Evolutionary conservation across 2,329 filamentous ascomycete genomes (phyloP).

Genomic region (Colletotrichum sp.): DNA sequence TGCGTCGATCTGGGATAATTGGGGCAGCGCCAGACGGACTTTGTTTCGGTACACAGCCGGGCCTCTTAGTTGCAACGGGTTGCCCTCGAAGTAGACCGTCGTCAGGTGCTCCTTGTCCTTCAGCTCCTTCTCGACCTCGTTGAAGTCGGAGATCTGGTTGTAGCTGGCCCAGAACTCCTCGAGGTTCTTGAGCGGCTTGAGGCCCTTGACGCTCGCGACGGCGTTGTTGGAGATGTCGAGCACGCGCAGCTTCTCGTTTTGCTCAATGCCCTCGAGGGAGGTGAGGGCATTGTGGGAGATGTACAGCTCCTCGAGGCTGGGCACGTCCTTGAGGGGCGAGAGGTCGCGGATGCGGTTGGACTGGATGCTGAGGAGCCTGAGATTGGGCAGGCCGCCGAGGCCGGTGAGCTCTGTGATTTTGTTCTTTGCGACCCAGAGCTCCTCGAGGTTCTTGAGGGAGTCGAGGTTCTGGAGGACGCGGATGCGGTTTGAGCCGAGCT

Average conservation of each 20-base stretch:
- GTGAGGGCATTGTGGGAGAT: conserved; percentile 93
- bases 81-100: conserved; percentile 97
- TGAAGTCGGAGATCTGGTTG: conserved; percentile 81
- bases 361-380: conserved; percentile 91
- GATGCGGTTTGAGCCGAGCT: conserved; percentile 92
- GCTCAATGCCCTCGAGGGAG: conserved; percentile 74
- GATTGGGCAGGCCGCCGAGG: conserved; percentile 75
- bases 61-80: conserved; percentile 80
- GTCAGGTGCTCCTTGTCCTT: conserved; percentile 79
- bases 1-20: conserved; percentile 93
- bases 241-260: conserved; percentile 71
- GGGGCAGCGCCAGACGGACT: conserved; percentile 83
- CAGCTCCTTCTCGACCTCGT: conserved; percentile 80
- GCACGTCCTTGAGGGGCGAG: conserved; percentile 74
- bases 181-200: conserved; percentile 72
- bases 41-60: conserved; percentile 96
- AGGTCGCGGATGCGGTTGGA: conserved; percentile 89
- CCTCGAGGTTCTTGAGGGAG: conserved; percentile 75
- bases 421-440: conserved; percentile 96
- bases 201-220: conserved; percentile 74
- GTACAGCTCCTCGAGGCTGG: conserved; percentile 89
- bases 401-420: conserved; percentile 87
- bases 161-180: conserved; percentile 96
- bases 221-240: conserved; percentile 92
- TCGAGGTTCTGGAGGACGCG: conserved; percentile 88